Conservation (phyloP, 1,284 basidiomycete genomes). For the Ustanciosporium gigantosporum region DNA sequence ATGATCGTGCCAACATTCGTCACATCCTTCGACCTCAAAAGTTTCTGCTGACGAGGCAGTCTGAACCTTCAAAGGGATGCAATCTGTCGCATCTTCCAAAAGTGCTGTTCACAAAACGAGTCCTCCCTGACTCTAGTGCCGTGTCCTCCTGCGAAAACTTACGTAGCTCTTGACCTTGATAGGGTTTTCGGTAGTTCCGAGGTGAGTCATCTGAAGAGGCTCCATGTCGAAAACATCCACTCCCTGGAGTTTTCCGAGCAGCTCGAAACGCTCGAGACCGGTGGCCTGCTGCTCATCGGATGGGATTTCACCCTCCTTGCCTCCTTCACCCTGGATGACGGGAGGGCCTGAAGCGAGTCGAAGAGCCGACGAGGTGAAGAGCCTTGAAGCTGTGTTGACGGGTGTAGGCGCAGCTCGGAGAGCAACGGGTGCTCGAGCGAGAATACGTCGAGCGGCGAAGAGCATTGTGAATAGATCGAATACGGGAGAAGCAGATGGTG, state of each 20-base stretch:
- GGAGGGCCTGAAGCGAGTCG: conserved; percentile 64
- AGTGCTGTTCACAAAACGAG: background rate
- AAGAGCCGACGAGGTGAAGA: conserved; percentile 43
- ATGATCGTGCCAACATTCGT: no score
- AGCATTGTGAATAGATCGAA: conserved; percentile 16
- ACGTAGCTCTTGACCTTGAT: conserved; percentile 86
- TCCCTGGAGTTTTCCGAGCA: conserved; percentile 84
- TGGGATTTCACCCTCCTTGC: conserved; percentile 76
- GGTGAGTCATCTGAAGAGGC: conserved; percentile 80
- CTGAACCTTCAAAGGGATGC: no score
- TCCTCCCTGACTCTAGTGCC: no score
- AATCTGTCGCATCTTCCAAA: background rate
- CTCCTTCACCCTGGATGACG: conserved; percentile 74
- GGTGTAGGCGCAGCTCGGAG: conserved; percentile 36
- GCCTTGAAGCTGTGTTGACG: conserved; percentile 30
- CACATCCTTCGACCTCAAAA: no score
- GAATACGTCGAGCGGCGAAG: conserved; percentile 38
- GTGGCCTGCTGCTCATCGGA: conserved; percentile 89
- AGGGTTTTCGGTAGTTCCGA: conserved; percentile 86
- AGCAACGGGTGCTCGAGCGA: conserved; percentile 35
- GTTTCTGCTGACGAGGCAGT: no score
- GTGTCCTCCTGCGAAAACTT: no score
- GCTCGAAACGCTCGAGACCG: conserved; percentile 92
- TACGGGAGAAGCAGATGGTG: background rate
- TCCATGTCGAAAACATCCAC: conserved; percentile 87